These are phyloP conservation scores for Fusarium domesticum DNA, from an alignment of 2,329 filamentous ascomycete genomes.

Conservation along the genomic window DNA sequence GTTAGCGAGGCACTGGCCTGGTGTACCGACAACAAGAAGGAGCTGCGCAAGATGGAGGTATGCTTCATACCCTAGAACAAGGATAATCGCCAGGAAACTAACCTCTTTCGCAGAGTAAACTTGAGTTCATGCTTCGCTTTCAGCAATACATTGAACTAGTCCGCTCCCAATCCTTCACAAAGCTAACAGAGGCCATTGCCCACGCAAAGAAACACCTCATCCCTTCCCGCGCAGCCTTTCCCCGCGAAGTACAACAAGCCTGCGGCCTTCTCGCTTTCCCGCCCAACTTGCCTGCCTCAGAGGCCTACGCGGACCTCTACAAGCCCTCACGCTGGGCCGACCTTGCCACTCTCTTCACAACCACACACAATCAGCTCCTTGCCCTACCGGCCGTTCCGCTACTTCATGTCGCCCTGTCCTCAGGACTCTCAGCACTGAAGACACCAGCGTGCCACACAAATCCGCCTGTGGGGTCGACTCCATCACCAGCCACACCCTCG, in stretches of 20 bases:
- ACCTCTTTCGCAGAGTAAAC: conserved; percentile 58
- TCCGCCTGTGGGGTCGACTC: conserved; percentile 5
- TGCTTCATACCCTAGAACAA: too few relatives aligned
- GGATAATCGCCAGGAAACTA: background rate
- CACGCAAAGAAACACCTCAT: conserved; percentile 82
- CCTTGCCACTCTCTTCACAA: conserved; percentile 76
- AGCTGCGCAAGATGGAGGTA: conserved; percentile 82
- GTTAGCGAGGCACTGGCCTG: conserved; percentile 79
- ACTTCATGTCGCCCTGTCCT: conserved; percentile 85
- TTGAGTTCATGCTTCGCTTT: conserved; percentile 89
- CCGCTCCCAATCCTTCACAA: conserved; percentile 60
- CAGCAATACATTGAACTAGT: conserved; percentile 96
- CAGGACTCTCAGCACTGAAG: conserved; percentile 90
- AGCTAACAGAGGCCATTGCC: conserved; percentile 70
- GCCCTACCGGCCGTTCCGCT: conserved; percentile 78
- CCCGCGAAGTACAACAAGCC: conserved; percentile 66
- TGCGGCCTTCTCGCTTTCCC: conserved; percentile 77
- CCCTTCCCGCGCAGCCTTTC: conserved; percentile 66
- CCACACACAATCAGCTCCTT: conserved; percentile 82
- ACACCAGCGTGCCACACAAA: conserved; percentile 78
- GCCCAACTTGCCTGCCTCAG: conserved; percentile 44
- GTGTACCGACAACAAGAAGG: conserved; percentile 92
- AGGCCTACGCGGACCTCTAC: conserved; percentile 61
- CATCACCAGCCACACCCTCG: conserved; percentile 49
- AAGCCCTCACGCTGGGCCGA: conserved; percentile 67